Evolutionary conservation across 2,329 filamentous ascomycete genomes (phyloP).

Genomic region (Xylariaceae sp.): DNA sequence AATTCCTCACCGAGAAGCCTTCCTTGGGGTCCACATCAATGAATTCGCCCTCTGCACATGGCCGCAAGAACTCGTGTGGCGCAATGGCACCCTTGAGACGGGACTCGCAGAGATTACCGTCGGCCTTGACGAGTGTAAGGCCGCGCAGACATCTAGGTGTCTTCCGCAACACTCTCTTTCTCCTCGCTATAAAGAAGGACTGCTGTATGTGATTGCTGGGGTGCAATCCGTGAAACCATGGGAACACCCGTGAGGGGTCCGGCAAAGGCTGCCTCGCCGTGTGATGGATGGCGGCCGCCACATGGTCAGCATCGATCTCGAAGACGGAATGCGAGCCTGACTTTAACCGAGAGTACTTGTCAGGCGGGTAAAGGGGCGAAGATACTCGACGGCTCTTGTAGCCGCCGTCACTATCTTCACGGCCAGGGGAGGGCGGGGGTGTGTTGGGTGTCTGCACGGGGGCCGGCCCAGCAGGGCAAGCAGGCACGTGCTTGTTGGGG

Average conservation of each 20-base stretch:
- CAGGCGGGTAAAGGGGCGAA: conserved; percentile 73
- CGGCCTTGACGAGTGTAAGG: conserved; percentile 83
- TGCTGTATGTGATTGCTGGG: conserved; percentile 84
- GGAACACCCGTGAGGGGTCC: conserved; percentile 81
- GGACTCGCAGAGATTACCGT: conserved; percentile 68
- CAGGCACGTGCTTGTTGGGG: conserved; percentile 87
- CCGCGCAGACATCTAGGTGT: conserved; percentile 74
- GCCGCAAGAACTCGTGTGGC: conserved; percentile 71
- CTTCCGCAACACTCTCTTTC: conserved; percentile 64
- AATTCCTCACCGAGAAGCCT: conserved; percentile 94
- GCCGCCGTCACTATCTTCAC: conserved; percentile 46
- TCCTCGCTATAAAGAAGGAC: conserved; percentile 79
- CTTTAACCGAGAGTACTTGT: conserved; percentile 52
- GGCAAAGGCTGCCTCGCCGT: conserved; percentile 76
- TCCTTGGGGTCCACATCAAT: conserved; percentile 79
- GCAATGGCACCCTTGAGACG: conserved; percentile 84
- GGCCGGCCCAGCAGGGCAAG: conserved; percentile 76
- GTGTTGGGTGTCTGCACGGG: conserved; percentile 53
- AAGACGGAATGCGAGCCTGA: conserved; percentile 61
- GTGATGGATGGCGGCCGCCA: conserved; percentile 72
- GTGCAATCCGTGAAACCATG: conserved; percentile 93
- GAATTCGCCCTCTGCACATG: conserved; percentile 55
- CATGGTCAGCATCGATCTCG: conserved; percentile 62
- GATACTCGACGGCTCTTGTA: conserved; percentile 38
- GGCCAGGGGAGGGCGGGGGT: conserved; percentile 62